Percentiles rank a stretch among this genome's conserved stretches.
These are phyloP conservation scores for Diplodia sapinea DNA, from an alignment of 2,329 filamentous ascomycete species.

Conservation along the genomic window DNA sequence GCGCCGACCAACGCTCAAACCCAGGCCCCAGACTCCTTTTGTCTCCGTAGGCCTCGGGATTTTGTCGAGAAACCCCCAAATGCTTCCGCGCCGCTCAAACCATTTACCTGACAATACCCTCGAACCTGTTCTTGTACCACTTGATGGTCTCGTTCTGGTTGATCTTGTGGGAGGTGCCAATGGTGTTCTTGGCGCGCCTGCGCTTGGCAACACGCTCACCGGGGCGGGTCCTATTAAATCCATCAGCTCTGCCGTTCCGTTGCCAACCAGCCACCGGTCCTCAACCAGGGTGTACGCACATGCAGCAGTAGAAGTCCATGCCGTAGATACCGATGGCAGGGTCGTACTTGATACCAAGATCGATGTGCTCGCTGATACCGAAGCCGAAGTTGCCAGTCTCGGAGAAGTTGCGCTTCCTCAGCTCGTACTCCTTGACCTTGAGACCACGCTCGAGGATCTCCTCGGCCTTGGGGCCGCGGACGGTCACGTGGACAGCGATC, in stretches of 20 bases:
- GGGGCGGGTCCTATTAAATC: constrained; percentile 74
- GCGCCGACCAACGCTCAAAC: constrained; percentile 36
- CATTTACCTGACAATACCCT: constrained; percentile 97
- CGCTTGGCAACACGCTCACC: constrained; percentile 98
- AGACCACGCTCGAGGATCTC: constrained; percentile 99
- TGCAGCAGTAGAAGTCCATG: constrained; percentile 99
- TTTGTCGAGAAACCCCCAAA: constrained; percentile 39
- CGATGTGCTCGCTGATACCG: constrained; percentile 99
- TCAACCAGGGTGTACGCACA: constrained; percentile 65
- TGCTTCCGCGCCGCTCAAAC: constrained; percentile 35
- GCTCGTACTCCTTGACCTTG: constrained; percentile 99
- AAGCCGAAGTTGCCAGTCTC: constrained; percentile 99
- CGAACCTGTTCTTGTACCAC: constrained; percentile 97
- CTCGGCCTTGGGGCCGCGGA: constrained; percentile 98
- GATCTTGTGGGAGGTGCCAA: constrained; percentile 91
- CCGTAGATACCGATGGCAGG: constrained; percentile 96
- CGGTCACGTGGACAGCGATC: constrained; percentile 99
- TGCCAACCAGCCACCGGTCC: constrained; percentile 24
- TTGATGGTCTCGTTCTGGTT: constrained; percentile 93
- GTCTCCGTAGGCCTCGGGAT: constrained; percentile 38
- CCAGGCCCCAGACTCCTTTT: constrained; percentile 37
- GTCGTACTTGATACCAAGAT: constrained; percentile 99
- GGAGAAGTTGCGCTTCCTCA: constrained; percentile 99
- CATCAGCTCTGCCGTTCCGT: constrained; percentile 39
- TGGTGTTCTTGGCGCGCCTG: constrained; percentile 82